A percentile compares a stretch with the other conserved stretches of the same genome.
phyloP scores from a whole-genome alignment of 208 protist species.

The Leishmania guyanensis region DNA sequence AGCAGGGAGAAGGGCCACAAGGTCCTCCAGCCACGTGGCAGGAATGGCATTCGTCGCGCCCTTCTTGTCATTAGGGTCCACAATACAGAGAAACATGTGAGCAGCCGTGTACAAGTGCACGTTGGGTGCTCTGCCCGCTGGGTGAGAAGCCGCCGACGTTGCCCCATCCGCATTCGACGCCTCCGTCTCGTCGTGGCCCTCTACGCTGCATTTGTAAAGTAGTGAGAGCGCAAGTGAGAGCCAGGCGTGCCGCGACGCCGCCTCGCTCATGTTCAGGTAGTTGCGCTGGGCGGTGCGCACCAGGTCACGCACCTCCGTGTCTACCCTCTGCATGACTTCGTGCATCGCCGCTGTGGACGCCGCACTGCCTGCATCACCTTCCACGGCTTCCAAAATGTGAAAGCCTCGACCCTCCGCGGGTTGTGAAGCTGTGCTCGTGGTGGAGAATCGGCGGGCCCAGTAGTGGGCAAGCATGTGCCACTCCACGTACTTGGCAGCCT shows the following conservation, averaged over 20 bases:
- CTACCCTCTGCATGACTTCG: not conserved
- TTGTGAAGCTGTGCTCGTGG: not conserved
- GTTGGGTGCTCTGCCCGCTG: not conserved
- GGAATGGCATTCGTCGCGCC: slow-evolving; percentile 15
- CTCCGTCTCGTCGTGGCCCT: not conserved
- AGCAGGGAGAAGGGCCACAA: slow-evolving; percentile 38
- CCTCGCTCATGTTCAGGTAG: slow-evolving; percentile 40
- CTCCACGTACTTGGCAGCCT: slow-evolving; percentile 83
- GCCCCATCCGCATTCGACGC: not conserved
- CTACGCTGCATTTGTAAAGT: not conserved
- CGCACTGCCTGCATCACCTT: not conserved
- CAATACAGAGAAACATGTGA: slow-evolving; percentile 60
- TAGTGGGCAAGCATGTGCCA: slow-evolving; percentile 43
- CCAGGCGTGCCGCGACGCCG: slow-evolving; percentile 34
- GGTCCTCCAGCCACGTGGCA: slow-evolving; percentile 53
- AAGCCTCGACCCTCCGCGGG: too few species aligned
- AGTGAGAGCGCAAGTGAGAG: slow-evolving; percentile 33
- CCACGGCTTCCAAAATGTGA: not conserved
- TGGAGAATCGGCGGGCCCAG: slow-evolving; percentile 16
- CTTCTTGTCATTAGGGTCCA: slow-evolving; percentile 37
- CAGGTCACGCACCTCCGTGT: slow-evolving; percentile 27
- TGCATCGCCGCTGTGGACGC: not conserved
- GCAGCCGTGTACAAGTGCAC: slow-evolving; percentile 66
- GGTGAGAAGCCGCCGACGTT: not conserved
- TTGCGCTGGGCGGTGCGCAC: slow-evolving; percentile 36